A percentile compares a stretch with the other conserved stretches of the same genome.
Evolutionary conservation across 352 stramenopile genomes (phyloP).

Genomic region (Thraustochytrium sp.): DNA sequence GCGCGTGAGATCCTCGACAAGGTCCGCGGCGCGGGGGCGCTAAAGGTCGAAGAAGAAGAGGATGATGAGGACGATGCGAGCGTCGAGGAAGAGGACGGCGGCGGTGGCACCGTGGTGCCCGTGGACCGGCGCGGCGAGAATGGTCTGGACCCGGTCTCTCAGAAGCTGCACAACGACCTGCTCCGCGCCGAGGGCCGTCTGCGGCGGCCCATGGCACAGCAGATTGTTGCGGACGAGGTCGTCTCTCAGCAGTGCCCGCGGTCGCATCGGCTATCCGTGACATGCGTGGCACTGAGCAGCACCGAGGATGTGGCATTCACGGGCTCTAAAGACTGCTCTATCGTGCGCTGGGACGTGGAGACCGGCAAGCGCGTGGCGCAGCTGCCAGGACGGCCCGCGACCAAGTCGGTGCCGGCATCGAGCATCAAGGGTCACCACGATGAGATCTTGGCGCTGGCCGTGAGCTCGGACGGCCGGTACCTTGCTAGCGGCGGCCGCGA

Average conservation of each 20-base stretch:
- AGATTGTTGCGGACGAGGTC: slow-evolving; percentile 70
- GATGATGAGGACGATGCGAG: slow-evolving; percentile 59
- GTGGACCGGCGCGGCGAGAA: slow-evolving; percentile 68
- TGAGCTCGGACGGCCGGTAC: slow-evolving; percentile 82
- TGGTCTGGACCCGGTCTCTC: slow-evolving; percentile 69
- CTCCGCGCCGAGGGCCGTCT: slow-evolving; percentile 66
- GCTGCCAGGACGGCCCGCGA: slow-evolving; percentile 61
- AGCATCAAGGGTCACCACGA: slow-evolving; percentile 50
- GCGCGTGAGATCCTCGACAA: background rate
- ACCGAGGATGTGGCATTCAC: slow-evolving; percentile 82
- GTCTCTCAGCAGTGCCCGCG: slow-evolving; percentile 51
- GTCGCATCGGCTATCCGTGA: slow-evolving; percentile 66
- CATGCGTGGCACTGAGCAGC: slow-evolving; percentile 72
- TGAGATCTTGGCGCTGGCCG: slow-evolving; percentile 70
- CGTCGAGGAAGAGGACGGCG: slow-evolving; percentile 63
- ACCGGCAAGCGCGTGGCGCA: slow-evolving; percentile 57
- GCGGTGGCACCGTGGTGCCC: slow-evolving; percentile 60
- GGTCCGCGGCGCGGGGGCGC: background rate
- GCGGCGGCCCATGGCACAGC: slow-evolving; percentile 69
- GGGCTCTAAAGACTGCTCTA: slow-evolving; percentile 80
- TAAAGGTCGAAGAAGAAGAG: slow-evolving; percentile 36
- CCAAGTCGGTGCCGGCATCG: slow-evolving; percentile 46
- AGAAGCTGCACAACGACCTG: slow-evolving; percentile 49
- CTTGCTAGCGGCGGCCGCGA: slow-evolving; percentile 79
- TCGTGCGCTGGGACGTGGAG: slow-evolving; percentile 74